Conservation (phyloP, 1,284 basidiomycete species). For the Ustilago nuda region DNA sequence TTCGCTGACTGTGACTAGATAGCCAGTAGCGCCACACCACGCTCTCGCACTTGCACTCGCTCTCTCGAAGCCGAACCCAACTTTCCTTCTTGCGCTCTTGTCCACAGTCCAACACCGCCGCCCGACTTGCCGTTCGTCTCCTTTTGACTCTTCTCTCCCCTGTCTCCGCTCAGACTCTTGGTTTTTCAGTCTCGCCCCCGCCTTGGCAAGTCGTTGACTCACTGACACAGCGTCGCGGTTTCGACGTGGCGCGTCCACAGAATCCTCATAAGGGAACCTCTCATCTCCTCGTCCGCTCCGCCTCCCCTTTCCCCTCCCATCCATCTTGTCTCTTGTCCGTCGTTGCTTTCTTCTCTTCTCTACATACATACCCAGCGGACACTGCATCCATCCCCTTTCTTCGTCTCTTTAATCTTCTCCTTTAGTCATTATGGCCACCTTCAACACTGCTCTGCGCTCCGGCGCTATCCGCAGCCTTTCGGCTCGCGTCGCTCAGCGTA, state of each 20-base stretch:
- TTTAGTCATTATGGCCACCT: constrained; percentile 37
- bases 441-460: constrained; percentile 51
- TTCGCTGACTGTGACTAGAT: constrained; percentile 13
- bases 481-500: constrained; percentile 49
- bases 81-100: not conserved
- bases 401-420: constrained; percentile 7
- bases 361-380: constrained; percentile 25
- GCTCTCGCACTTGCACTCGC: not conserved
- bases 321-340: constrained; percentile 6
- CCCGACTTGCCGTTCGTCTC: not conserved
- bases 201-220: not conserved
- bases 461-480: constrained; percentile 51
- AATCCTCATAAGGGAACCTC: constrained; percentile 28
- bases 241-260: constrained; percentile 19
- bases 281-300: not conserved
- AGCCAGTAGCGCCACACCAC: constrained; percentile 6
- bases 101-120: constrained; percentile 1
- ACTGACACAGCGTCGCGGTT: constrained; percentile 16
- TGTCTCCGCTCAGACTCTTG: not conserved
- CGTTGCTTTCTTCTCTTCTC: constrained; percentile 10
- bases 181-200: not conserved
- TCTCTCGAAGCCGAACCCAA: not conserved
- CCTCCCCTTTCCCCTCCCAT: not conserved
- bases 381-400: not conserved
- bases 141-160: constrained; percentile 1